Percentiles rank a stretch among this genome's conserved stretches.
phyloP scores from a whole-genome alignment of 2,329 filamentous ascomycete species.

The Neopestalotiopsis clavispora region DNA sequence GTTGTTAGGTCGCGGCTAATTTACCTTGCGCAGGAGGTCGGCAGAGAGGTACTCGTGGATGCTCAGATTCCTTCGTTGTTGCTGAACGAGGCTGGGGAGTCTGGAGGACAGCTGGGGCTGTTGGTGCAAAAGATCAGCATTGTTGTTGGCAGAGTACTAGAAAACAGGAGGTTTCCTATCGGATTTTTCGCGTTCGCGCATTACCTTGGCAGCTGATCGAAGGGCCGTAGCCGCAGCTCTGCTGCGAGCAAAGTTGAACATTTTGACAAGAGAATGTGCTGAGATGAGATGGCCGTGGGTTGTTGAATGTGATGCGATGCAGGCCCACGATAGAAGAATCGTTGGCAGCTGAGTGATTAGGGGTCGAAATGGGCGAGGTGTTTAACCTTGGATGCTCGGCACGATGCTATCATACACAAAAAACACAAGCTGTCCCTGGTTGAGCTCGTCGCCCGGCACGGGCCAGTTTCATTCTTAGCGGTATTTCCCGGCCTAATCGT shows the following conservation, averaged over 20 bases:
- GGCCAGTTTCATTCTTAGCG: constrained; percentile 9
- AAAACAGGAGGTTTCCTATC: not conserved
- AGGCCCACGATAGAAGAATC: not conserved
- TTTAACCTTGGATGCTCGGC: constrained; percentile 18
- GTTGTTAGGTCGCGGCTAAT: constrained; percentile 19
- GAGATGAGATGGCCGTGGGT: not conserved
- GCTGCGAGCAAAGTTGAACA: constrained; percentile 89
- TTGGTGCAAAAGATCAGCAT: not conserved
- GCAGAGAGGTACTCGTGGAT: constrained; percentile 99
- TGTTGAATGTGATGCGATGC: not conserved
- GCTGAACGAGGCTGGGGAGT: constrained; percentile 68
- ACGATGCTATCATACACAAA: constrained; percentile 21
- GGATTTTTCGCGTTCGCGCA: not conserved
- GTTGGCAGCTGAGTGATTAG: constrained; percentile 10
- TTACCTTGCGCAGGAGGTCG: constrained; percentile 78
- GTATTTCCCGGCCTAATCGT: constrained; percentile 13
- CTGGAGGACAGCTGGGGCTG: constrained; percentile 52
- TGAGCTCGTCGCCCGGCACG: constrained; percentile 18
- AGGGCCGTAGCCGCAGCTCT: constrained; percentile 81
- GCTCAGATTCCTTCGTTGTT: constrained; percentile 88
- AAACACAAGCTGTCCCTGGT: constrained; percentile 16
- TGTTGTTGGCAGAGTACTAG: constrained; percentile 11
- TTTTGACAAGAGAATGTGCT: constrained; percentile 46
- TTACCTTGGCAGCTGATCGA: constrained; percentile 73
- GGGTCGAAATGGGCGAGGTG: constrained; percentile 10